Evolutionary conservation across 2,329 filamentous ascomycete genomes (phyloP), one percentile per base, ranked within the genome.

Genomic region (Decorospora gaudefroyi): DNA sequence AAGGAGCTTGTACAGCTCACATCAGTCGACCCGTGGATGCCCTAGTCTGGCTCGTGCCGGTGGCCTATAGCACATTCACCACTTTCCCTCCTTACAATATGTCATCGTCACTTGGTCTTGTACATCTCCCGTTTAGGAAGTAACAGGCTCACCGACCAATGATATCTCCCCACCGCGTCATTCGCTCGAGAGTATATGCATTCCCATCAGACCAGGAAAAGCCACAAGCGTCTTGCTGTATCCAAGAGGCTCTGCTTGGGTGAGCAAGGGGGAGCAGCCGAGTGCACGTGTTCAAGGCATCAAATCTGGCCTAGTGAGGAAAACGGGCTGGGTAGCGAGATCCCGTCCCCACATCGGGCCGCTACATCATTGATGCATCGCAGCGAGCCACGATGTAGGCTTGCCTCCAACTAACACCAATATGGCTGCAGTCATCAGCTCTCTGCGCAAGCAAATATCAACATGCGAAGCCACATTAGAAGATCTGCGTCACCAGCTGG

Each of bases 371-470:
- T 31, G 19, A 44, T 22, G 36, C 13, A 35, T 39, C 22, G 23
- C 19, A 23, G 23, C 34, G 34, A 36, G 37, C 37, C 33, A 48
- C 42, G 38, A 34, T 15, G 39, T 37, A 16, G 22, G 33, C 31
- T 12, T 19, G 16, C 42, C 45, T 9, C 31, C 33, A 30, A 33
- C 13, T 36, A 21, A 35, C 32, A 19, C 28, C 32, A 52, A 31
- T 15, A 57, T 55, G 51, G 28, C 27, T 21, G 35, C 50, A n/a
- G 46, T 68, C 23, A 58, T 75, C 44, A 57, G 62, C n/a, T 65
- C 66, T 17, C 61, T 77, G 30, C 69, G 68, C 36, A 55, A 69
- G 46, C 73, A 76, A 42, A 73, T 77, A 38, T 59, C 64, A 27
- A 61, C 65, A 30, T 72, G 73, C 38, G 74, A 76, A 57, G 57